These are phyloP conservation scores for Pythium aristosporum DNA, from an alignment of 352 stramenopile species.

Conservation along the genomic window DNA sequence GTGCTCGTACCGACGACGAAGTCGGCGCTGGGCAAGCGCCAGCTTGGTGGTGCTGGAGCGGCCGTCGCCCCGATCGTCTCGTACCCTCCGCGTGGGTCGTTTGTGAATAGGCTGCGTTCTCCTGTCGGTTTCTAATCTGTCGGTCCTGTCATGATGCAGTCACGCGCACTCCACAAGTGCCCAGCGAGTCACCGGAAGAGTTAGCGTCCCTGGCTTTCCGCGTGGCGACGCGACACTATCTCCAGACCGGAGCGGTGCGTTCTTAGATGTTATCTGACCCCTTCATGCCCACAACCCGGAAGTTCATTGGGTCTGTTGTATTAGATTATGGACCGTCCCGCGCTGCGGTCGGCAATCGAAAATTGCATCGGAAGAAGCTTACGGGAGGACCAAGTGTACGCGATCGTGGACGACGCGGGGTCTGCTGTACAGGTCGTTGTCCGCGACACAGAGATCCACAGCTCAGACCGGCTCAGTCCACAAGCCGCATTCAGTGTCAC, in stretches of 20 bases:
- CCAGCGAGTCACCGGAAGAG: background rate
- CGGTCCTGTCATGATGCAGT: constrained; percentile 2
- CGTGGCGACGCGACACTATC: constrained; percentile 18
- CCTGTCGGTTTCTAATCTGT: background rate
- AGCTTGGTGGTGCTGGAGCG: background rate
- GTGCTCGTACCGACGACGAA: constrained; percentile 12
- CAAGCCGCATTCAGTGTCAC: background rate
- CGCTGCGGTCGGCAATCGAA: background rate
- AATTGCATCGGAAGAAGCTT: background rate
- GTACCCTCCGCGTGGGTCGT: constrained; percentile 11
- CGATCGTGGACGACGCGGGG: background rate
- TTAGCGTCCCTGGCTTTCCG: constrained; percentile 13
- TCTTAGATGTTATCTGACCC: background rate
- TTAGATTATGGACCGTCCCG: background rate
- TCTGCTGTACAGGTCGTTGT: background rate
- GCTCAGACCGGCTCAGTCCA: background rate
- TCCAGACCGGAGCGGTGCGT: constrained; percentile 18
- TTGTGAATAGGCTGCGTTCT: background rate
- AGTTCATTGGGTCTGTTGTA: background rate
- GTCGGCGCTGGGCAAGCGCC: constrained; percentile 18
- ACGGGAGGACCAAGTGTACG: background rate
- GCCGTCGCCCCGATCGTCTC: background rate
- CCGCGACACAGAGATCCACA: background rate
- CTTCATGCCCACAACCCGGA: background rate
- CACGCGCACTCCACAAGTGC: background rate